These are phyloP conservation scores for Nectriaceae sp. DNA, from an alignment of 2,329 filamentous ascomycete species.

Conservation along the genomic window DNA sequence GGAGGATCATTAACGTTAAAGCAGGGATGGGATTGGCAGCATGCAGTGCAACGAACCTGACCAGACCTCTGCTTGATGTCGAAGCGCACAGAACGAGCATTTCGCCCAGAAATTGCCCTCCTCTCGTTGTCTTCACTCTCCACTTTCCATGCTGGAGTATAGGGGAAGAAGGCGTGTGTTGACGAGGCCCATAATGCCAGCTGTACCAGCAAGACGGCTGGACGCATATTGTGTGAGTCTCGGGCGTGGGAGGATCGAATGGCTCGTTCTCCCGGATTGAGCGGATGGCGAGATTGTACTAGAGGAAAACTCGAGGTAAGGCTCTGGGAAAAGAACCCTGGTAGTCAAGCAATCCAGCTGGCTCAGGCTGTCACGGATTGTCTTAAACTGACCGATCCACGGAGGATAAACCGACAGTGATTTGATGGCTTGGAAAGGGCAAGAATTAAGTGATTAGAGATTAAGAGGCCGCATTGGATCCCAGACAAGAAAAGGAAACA, in stretches of 20 bases:
- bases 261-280: constrained; percentile 1
- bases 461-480: constrained; percentile 30
- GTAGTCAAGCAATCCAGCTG: constrained; percentile 16
- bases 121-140: constrained; percentile 29
- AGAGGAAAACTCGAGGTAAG: constrained; percentile 6
- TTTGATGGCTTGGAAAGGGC: constrained; percentile 12
- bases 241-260: constrained; percentile 7
- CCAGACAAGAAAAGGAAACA: constrained; percentile 16
- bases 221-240: constrained; percentile 41
- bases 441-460: constrained; percentile 32
- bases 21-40: constrained; percentile 6
- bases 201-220: constrained; percentile 41
- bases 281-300: not conserved
- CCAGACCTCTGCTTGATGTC: constrained; percentile 41
- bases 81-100: constrained; percentile 37
- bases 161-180: constrained; percentile 51
- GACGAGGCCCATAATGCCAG: constrained; percentile 50
- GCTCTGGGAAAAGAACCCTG: constrained; percentile 2
- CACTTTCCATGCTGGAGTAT: constrained; percentile 39
- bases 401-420: constrained; percentile 5
- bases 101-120: constrained; percentile 19
- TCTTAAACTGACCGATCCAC: constrained; percentile 18
- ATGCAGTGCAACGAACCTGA: constrained; percentile 30
- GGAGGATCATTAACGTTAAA: constrained; percentile 14
- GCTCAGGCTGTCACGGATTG: constrained; percentile 21